Evolutionary conservation across 768 basidiomycete species (phyloP).

Genomic region (Royoungia palumana): DNA sequence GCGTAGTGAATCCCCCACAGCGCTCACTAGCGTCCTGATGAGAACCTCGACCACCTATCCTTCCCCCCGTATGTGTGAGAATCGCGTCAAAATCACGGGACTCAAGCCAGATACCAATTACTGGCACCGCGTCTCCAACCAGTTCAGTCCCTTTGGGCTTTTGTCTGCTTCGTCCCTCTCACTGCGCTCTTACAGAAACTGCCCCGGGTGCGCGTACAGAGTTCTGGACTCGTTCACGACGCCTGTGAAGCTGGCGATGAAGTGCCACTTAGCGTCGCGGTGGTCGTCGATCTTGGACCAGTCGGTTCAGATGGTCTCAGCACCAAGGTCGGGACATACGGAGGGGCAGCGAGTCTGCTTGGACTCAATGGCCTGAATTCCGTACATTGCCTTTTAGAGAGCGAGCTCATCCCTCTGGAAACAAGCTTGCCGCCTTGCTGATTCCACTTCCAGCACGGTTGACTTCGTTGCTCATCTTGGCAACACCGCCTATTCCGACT

Average conservation of each 20-base stretch:
- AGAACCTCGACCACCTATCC: slow-evolving; percentile 24
- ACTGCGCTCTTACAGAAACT: slow-evolving; percentile 17
- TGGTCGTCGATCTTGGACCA: slow-evolving; percentile 28
- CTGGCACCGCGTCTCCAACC: slow-evolving; percentile 28
- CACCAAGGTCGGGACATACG: slow-evolving; percentile 25
- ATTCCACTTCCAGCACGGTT: slow-evolving; percentile 17
- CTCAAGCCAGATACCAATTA: slow-evolving; percentile 22
- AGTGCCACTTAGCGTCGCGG: slow-evolving; percentile 19
- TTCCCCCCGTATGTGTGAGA: slow-evolving; percentile 26
- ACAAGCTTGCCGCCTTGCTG: neutral
- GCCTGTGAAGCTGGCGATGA: slow-evolving; percentile 19
- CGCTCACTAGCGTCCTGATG: slow-evolving; percentile 17
- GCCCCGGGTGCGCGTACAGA: slow-evolving; percentile 26
- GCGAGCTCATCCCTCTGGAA: slow-evolving; percentile 16
- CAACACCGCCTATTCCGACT: slow-evolving; percentile 27
- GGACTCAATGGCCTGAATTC: slow-evolving; percentile 27
- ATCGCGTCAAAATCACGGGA: slow-evolving; percentile 27
- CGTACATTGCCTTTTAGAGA: slow-evolving; percentile 27
- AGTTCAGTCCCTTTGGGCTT: slow-evolving; percentile 10
- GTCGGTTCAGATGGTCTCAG: slow-evolving; percentile 29
- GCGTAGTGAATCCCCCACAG: slow-evolving; percentile 19
- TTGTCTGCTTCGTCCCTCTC: neutral
- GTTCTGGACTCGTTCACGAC: slow-evolving; percentile 25
- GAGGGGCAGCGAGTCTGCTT: slow-evolving; percentile 19
- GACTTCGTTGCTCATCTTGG: slow-evolving; percentile 27